Evolutionary conservation across 305 asterid genomes (phyloP), one percentile per base, ranked within the genome.

Genomic region (Fraxinus xanthoxyloides): DNA sequence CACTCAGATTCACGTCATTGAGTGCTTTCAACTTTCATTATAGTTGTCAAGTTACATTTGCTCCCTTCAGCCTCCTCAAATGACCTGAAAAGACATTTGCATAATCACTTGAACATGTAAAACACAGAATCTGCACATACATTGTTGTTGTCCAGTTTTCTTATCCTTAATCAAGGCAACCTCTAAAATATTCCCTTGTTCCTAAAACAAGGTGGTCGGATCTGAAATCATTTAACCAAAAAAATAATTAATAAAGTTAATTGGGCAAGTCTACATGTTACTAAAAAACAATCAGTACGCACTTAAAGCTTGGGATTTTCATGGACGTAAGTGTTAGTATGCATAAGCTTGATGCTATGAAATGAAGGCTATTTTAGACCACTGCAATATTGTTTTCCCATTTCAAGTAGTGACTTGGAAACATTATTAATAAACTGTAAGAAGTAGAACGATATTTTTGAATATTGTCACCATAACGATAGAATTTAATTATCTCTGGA

Each of bases 61-160:
- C 93, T 85, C 88, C 93, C 90, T 87, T 88, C 98, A 87, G 90
- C 90, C 92, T 32, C 92, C 92, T 89, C 89, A 85, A 86, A 87
- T 88, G 91, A 92, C 97, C 98, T 92, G 97, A 92, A 95, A 95
- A 88, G 89, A 84, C 85, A 92, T 79, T 84, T 78, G 51, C 82
- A 86, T 36, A 77, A 77, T 19, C 83, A 78, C 76, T 84, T 67
- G 81, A 43, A 51, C 26, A 82, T 2, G 77, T 72, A 72, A 82
- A 75, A 75, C 69, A 80, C 24, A 51, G 69, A 76, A 81, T 34
- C 72, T 72, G 74, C 65, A 86, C 94, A 86, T 90, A 94, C 98
- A 97, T 95, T 95, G 98, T 78, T 92, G 99, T 79, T 89, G 93
- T 61, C 98, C 98, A 61, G 98, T 94, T 86, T 93, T 92, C 92